These are phyloP conservation scores for Alternaria gaisen DNA, from an alignment of 2,329 filamentous ascomycete species.

Conservation along the genomic window DNA sequence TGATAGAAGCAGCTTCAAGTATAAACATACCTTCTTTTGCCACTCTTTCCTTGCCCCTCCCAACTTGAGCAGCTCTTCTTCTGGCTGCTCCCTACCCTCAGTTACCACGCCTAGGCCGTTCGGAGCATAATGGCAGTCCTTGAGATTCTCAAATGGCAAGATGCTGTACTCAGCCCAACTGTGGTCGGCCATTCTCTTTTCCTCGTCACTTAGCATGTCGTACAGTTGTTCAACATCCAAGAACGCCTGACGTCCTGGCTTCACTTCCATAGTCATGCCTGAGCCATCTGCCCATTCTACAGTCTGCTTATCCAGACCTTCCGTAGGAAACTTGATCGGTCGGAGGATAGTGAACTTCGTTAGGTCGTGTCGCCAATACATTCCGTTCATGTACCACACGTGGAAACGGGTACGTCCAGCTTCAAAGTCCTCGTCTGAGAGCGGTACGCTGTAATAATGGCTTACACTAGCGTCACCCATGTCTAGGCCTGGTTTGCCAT, in stretches of 20 bases:
- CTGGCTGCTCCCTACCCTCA: not conserved
- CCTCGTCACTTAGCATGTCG: constrained; percentile 4
- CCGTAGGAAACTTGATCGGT: not conserved
- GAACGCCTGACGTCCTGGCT: not conserved
- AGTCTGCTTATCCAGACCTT: not conserved
- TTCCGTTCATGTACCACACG: not conserved
- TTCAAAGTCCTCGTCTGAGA: constrained; percentile 2
- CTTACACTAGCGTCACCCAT: not conserved
- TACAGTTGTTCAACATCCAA: not conserved
- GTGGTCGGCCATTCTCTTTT: constrained; percentile 1
- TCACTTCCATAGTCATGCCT: not conserved
- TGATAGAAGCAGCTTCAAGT: not conserved
- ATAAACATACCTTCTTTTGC: constrained; percentile 3
- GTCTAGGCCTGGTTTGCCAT: not conserved
- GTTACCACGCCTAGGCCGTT: constrained; percentile 1
- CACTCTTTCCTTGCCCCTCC: not conserved
- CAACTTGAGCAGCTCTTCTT: not conserved
- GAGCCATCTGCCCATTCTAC: constrained; percentile 5
- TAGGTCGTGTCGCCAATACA: not conserved
- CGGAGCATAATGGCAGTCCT: not conserved
- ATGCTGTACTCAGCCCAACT: constrained; percentile 1
- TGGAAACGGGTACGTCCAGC: constrained; percentile 5
- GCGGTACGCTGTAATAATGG: constrained; percentile 1
- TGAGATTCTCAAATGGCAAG: not conserved
- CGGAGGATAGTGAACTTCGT: not conserved